Base-by-base conservation (phyloP, 1,284 basidiomycete species). In the Pseudozyma tsukubaensis region DNA sequence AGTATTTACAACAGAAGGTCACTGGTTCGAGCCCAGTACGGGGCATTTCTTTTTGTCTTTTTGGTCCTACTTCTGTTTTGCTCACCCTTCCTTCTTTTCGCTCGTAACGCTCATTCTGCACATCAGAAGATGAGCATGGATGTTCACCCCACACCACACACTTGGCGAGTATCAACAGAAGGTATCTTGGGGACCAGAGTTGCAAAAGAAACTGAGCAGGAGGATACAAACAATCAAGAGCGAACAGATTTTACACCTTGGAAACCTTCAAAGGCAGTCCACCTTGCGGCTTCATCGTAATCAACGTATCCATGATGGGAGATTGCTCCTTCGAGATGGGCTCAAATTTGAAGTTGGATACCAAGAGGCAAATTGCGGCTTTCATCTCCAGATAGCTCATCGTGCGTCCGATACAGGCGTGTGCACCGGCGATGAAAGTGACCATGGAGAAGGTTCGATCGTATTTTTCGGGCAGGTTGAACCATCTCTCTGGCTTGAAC, bases 311-410 rank as follows among this genome's bases (percentile, higher is more conserved):
- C 66, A 74, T 73, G 47, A 62, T 42, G 11, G 66, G 67, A 8
- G 14, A 19, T 19, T 77, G 72, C 8, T 75, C 66, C 43, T 59
- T 59, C 19, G 50, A 59, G 29, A 64, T 36, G 34, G 59, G 65
- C 40, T 76, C 69, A 24, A 80, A 77, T 29, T 61, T 58, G 62
- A 80, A 80, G 57, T 78, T 73, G 53, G 68, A 54, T 16, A 80
- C 62, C n/a, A 80, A 44, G 21, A 73, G 59, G 63, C 68, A 76
- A 24, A 76, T 55, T 24, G 72, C 56, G 3, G 71, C 69, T 64
- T 79, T 78, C 63, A 80, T 74, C 67, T 80, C 78, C 35, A 70
- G 50, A 36, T 74, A 72, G 32, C 67, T 72, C 79, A 79, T 81
- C 12, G 71, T 72, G 12, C 71, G 53, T 18, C 78, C 79, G 47